Base-by-base conservation (phyloP, 2,329 filamentous ascomycete genomes). In the Diplodia mutila region DNA sequence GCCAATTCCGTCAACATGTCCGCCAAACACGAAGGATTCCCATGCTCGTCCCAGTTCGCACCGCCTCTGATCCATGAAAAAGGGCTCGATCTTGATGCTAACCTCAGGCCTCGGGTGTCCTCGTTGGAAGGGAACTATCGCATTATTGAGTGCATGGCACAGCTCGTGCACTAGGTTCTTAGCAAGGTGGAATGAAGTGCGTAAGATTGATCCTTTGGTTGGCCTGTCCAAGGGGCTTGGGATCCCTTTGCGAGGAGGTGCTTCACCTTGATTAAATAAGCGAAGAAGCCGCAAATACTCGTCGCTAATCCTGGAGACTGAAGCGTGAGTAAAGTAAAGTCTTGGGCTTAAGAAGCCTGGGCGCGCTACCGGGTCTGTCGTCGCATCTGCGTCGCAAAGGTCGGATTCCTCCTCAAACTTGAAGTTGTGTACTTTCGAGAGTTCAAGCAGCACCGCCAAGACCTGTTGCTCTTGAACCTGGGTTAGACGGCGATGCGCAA, bases 151-250 rank as follows among this genome's bases (percentile, higher is more conserved):
- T 4, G 53, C 67, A 25, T 68, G 61, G 29, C 61, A 68, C 11
- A 68, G 27, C 53, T 68, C 67, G 29, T 68, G 61, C 46, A 68
- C 61, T n/a, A 68, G n/a, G 6, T 48, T 68, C 32, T 68, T 68
- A 12, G 67, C 61, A 12, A 68, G 63, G 48, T 68, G 67, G 34
- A 68, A 68, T 23, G 48, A 49, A 21, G 52, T 66, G 39, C 67
- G 61, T 21, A 52, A 21, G 46, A 52, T 52, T 27, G 52, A 66
- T 11, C 46, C 61, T 8, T 16, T n/a, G 4, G 67, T 66, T 16
- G 67, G 65, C 65, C 34, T n/a, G 65, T 39, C 54, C 21, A 3
- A 2, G 16, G 49, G 16, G 23, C 23, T 27, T 8, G 61, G 61
- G 16, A 65, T 37, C 16, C 57, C 16, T 11, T 2, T 12, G 25